phyloP scores from a whole-genome alignment of 805 yeast genomes.

The Myxozyma sirexii region DNA sequence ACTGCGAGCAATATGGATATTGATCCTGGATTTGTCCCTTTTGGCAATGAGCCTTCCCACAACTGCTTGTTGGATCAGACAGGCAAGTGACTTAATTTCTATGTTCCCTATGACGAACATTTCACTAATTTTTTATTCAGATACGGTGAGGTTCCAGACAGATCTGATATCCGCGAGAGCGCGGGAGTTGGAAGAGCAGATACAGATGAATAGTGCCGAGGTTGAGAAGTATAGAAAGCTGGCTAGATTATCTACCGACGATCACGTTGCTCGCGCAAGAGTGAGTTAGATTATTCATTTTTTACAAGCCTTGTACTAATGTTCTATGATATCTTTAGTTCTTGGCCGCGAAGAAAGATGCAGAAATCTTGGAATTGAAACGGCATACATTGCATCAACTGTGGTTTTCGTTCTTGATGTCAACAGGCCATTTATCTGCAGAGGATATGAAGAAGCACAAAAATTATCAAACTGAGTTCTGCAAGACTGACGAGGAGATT shows the following conservation, averaged over 20 bases:
- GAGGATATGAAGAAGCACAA: conserved; percentile 1
- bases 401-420: conserved; percentile 22
- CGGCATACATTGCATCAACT: conserved; percentile 22
- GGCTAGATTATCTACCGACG: conserved; percentile 21
- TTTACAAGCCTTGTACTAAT: neutral
- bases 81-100: conserved; percentile 11
- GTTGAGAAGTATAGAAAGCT: conserved; percentile 13
- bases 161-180: conserved; percentile 49
- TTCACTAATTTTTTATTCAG: no score
- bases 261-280: conserved; percentile 10
- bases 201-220: conserved; percentile 35
- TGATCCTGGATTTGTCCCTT: conserved; percentile 46
- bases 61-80: conserved; percentile 52
- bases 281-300: conserved; percentile 1
- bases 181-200: conserved; percentile 47
- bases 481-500: conserved; percentile 2
- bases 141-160: conserved; percentile 60
- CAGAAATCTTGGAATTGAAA: conserved; percentile 16
- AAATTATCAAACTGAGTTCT: neutral
- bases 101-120: neutral
- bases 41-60: conserved; percentile 61
- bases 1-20: conserved; percentile 35
- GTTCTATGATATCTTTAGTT: neutral
- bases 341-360: conserved; percentile 17
- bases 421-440: conserved; percentile 6